phyloP scores from a whole-genome alignment of 257 asterid genomes.

The Linderniella brevidens region DNA sequence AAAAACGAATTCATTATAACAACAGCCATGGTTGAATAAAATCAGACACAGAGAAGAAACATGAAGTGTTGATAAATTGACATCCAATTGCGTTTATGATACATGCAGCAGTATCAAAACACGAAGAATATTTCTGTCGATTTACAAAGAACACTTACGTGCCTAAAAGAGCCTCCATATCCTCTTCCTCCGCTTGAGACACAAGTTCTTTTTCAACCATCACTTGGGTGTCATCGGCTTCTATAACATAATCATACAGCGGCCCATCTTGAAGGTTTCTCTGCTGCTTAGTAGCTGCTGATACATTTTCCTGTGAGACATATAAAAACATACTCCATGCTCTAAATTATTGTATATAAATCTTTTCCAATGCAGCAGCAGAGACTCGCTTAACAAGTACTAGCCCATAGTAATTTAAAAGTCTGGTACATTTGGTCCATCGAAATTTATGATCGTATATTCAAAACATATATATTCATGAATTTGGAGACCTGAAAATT shows the following conservation, averaged over 20 bases:
- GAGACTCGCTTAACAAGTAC: too few relatives aligned
- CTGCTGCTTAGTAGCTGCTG: conserved; percentile 39
- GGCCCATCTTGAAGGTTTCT: conserved; percentile 35
- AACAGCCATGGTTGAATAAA: not conserved
- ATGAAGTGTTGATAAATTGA: too few relatives aligned
- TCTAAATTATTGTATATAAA: conserved; percentile 9
- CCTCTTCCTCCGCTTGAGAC: conserved; percentile 96
- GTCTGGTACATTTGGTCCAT: too few relatives aligned
- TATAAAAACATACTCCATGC: conserved; percentile 10
- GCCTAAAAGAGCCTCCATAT: conserved; percentile 98
- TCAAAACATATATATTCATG: too few relatives aligned
- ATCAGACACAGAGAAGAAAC: too few relatives aligned
- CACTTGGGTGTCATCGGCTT: conserved; percentile 51
- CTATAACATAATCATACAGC: conserved; percentile 15
- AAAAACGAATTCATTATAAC: conserved; percentile 11
- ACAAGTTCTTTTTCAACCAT: conserved; percentile 96
- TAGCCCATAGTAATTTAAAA: too few relatives aligned
- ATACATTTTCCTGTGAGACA: conserved; percentile 58
- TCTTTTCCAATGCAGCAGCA: not conserved
- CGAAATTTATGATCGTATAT: too few relatives aligned
- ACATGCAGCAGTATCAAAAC: too few relatives aligned
- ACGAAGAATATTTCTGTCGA: too few relatives aligned
- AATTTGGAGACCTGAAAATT: too few relatives aligned
- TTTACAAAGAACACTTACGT: conserved; percentile 40
- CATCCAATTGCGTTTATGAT: too few relatives aligned